phyloP scores from a whole-genome alignment of 1,284 basidiomycete species.

The Cerioporus squamosus region DNA sequence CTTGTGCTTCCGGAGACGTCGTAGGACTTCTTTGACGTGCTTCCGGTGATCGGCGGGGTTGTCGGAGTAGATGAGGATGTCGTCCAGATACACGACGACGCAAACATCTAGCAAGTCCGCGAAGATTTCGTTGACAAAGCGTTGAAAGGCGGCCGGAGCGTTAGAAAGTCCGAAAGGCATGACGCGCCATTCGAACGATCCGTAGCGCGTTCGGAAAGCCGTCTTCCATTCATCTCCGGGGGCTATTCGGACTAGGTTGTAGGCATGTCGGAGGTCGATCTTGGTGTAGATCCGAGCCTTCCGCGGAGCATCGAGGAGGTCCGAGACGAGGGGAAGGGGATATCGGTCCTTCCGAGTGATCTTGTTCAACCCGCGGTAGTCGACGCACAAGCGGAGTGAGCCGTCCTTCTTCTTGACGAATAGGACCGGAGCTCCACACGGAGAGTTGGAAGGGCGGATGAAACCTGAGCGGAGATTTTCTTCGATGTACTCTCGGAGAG shows the following conservation, averaged over 20 bases:
- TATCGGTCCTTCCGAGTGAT: slow-evolving; percentile 43
- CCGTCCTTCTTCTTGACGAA: slow-evolving; percentile 54
- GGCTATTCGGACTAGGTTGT: slow-evolving; percentile 34
- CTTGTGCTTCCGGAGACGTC: slow-evolving; percentile 33
- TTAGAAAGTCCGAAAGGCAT: slow-evolving; percentile 40
- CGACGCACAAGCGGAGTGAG: slow-evolving; percentile 40
- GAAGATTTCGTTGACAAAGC: slow-evolving; percentile 30
- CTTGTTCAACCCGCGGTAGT: slow-evolving; percentile 48
- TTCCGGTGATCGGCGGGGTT: slow-evolving; percentile 27
- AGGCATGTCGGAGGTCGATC: slow-evolving; percentile 37
- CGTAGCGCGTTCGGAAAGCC: slow-evolving; percentile 39
- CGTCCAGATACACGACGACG: slow-evolving; percentile 30
- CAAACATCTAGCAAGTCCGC: slow-evolving; percentile 24
- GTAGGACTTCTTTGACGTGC: slow-evolving; percentile 39
- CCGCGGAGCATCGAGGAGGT: slow-evolving; percentile 38
- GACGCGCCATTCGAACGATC: slow-evolving; percentile 42
- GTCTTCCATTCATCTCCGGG: slow-evolving; percentile 40
- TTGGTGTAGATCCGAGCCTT: slow-evolving; percentile 34
- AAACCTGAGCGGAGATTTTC: slow-evolving; percentile 40
- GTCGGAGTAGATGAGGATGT: slow-evolving; percentile 32
- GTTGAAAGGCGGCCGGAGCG: slow-evolving; percentile 31
- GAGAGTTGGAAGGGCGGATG: slow-evolving; percentile 41
- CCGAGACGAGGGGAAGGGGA: slow-evolving; percentile 35
- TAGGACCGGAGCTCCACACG: slow-evolving; percentile 44
- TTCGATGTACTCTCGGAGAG: slow-evolving; percentile 40